Evolutionary conservation across 306 rosid genomes (phyloP), one percentile per base, ranked within the genome.

Genomic region (Adenanthera pavonina): DNA sequence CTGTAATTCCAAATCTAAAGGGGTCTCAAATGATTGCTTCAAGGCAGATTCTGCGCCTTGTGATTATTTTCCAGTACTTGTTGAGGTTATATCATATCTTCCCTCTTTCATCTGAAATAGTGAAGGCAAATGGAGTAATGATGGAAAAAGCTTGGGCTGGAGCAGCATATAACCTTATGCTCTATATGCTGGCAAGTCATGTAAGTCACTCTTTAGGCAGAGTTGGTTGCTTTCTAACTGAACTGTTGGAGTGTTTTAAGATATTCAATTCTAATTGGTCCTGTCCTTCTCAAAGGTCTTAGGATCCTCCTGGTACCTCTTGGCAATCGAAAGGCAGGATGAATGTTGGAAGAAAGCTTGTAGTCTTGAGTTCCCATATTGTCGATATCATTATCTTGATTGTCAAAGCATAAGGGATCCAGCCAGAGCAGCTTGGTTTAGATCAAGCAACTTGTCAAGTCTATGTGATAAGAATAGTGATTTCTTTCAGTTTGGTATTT

Each of bases 101-200:
- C 72, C 96, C 92, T 35, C 76, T 91, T 4, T 85, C 92, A 34
- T 83, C 85, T 69, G 84, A 88, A 76, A 89, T 91, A 59, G 41
- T 75, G 53, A 85, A 88, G 70, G 87, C 90, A 65, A 89, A 85
- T 43, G 96, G 96, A 52, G 87, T 89, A 25, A 75, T 91, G 85
- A 88, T 88, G 91, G 91, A 88, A 69, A 88, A 89, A 49, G 88
- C 93, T 34, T 90, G 93, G 93, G 91, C 90, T 41, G 93, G 93
- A 4, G 93, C 93, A 72, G 93, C 89, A 67, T 90, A 86, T 81
- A 84, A 90, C 79, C 80, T 90, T 75, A 90, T 64, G 51, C 93
- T 90, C 49, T 90, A 84, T 64, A 88, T 88, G 93, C 80, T 90
- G 34, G 91, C 93, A 75, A 90, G 93, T 83, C 93, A 90, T 82